phyloP scores from a whole-genome alignment of 176 grass and related monocot species.

The Chrysopogon serrulatus region DNA sequence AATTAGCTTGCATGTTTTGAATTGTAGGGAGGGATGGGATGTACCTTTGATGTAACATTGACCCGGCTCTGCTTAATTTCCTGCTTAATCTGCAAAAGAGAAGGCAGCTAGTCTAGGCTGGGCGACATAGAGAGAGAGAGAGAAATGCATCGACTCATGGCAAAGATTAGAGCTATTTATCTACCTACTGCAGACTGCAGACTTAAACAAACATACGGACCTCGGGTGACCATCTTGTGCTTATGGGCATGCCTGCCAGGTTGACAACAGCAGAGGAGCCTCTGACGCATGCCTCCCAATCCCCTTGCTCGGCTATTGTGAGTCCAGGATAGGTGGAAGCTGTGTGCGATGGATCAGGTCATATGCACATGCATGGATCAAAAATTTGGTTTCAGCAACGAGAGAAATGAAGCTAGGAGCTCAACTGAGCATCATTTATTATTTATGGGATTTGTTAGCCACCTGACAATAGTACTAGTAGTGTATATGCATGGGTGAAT shows the following conservation, averaged over 20 bases:
- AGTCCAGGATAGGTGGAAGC: slow-evolving; percentile 54
- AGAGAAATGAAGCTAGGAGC: not conserved
- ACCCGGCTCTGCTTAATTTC: slow-evolving; percentile 85
- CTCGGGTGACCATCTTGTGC: slow-evolving; percentile 91
- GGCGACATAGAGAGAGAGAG: not conserved
- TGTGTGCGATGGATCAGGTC: slow-evolving; percentile 19
- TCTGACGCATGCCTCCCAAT: slow-evolving; percentile 61
- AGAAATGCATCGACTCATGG: not conserved
- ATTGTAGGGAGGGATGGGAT: not conserved
- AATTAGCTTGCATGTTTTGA: too few relatives aligned
- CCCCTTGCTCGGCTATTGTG: slow-evolving; percentile 60
- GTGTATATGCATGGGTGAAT: not conserved
- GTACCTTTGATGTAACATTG: slow-evolving; percentile 76
- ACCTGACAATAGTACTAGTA: not conserved
- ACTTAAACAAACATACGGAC: slow-evolving; percentile 7
- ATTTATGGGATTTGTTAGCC: not conserved
- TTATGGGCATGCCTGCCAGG: slow-evolving; percentile 87
- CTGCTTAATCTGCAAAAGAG: slow-evolving; percentile 60
- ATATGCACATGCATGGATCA: not conserved
- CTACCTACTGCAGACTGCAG: not conserved
- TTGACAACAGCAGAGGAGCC: slow-evolving; percentile 83
- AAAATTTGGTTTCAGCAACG: not conserved
- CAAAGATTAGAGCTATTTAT: not conserved
- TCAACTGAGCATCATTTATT: not conserved
- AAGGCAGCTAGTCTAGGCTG: not conserved